Evolutionary conservation across 164 flowering plant genomes (phyloP).

Genomic region (Sextonia rubra): DNA sequence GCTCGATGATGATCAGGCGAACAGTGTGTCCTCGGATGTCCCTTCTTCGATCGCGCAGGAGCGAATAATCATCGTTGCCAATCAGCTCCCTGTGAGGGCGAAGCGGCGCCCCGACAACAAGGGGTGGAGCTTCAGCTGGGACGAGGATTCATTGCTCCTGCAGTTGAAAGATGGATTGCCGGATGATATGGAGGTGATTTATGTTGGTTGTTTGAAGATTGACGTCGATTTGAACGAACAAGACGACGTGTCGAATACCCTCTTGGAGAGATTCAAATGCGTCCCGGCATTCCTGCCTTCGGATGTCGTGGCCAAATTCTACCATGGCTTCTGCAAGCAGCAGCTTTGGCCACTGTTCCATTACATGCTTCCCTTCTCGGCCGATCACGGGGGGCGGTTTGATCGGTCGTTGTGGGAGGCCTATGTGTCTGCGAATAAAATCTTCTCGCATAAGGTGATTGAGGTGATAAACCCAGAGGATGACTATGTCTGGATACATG

Average conservation of each 20-base stretch:
- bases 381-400: constrained; percentile 56
- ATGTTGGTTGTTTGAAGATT: constrained; percentile 61
- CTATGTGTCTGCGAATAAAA: constrained; percentile 68
- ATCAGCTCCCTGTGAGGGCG: constrained; percentile 68
- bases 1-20: constrained; percentile 68
- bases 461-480: constrained; percentile 80
- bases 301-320: constrained; percentile 47
- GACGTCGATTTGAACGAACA: constrained; percentile 60
- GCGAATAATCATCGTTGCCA: constrained; percentile 65
- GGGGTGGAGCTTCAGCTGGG: constrained; percentile 82
- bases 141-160: constrained; percentile 63
- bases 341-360: constrained; percentile 82
- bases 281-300: constrained; percentile 67
- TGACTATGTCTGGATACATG: constrained; percentile 81
- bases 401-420: constrained; percentile 77
- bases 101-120: constrained; percentile 55
- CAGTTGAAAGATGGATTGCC: constrained; percentile 76
- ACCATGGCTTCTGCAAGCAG: constrained; percentile 71
- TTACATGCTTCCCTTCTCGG: constrained; percentile 71
- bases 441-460: constrained; percentile 64
- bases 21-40: constrained; percentile 67
- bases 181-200: constrained; percentile 73
- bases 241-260: constrained; percentile 63
- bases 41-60: constrained; percentile 58
- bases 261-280: constrained; percentile 66